Evolutionary conservation across 2,329 filamentous ascomycete species (phyloP).

Genomic region (Exophiala sideris): DNA sequence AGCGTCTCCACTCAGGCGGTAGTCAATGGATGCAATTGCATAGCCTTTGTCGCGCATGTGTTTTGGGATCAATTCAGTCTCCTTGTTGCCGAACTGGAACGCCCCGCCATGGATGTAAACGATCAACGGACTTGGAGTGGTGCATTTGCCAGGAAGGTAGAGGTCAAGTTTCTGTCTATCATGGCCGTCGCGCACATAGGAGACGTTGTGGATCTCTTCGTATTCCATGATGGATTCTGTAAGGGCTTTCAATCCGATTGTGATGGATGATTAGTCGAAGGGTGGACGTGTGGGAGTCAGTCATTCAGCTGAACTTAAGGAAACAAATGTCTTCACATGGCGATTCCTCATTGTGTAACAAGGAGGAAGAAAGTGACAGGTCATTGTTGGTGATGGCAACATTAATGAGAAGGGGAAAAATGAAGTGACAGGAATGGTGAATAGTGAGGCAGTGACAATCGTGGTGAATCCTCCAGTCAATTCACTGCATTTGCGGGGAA

Average conservation of each 20-base stretch:
- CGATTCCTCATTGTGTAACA: too few relatives aligned
- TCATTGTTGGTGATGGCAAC: too few relatives aligned
- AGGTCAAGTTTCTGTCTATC: constrained; percentile 13
- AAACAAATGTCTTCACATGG: not conserved
- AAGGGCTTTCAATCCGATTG: not conserved
- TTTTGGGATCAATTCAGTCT: constrained; percentile 4
- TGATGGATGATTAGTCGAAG: too few relatives aligned
- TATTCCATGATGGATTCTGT: not conserved
- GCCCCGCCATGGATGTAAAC: constrained; percentile 18
- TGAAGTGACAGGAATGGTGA: too few relatives aligned
- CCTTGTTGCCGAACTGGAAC: constrained; percentile 10
- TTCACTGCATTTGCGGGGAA: too few relatives aligned
- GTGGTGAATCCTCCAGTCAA: too few relatives aligned
- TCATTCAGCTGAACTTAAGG: not conserved
- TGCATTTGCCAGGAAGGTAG: constrained; percentile 5
- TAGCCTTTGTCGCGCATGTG: constrained; percentile 1
- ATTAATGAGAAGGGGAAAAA: too few relatives aligned
- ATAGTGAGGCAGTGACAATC: too few relatives aligned
- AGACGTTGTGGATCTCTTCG: not conserved
- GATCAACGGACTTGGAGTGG: constrained; percentile 6
- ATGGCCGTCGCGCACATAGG: constrained; percentile 5
- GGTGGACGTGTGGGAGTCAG: too few relatives aligned
- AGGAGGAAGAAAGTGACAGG: too few relatives aligned
- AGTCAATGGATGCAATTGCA: constrained; percentile 15
- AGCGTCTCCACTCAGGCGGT: constrained; percentile 14